These are phyloP conservation scores for Calonectria hongkongensis DNA, from an alignment of 2,329 filamentous ascomycete species.

Conservation along the genomic window DNA sequence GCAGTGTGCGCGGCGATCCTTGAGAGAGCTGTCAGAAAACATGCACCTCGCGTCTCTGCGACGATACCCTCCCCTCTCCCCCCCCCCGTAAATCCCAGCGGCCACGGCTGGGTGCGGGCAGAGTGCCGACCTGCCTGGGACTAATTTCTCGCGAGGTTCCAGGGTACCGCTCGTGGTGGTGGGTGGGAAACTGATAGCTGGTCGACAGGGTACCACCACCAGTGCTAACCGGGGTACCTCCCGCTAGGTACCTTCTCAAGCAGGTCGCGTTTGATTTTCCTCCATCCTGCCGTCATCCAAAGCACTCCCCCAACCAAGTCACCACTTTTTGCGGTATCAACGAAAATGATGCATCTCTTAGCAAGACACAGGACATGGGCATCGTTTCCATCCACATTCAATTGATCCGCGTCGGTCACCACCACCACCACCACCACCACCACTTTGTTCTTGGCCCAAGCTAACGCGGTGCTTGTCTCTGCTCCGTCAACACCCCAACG, in stretches of 20 bases:
- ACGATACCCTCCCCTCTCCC: background rate
- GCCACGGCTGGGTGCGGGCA: constrained; percentile 12
- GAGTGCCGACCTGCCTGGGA: constrained; percentile 2
- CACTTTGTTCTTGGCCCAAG: background rate
- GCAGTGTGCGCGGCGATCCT: background rate
- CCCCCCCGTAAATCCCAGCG: background rate
- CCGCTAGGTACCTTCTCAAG: constrained; percentile 19
- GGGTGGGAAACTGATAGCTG: constrained; percentile 21
- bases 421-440: background rate
- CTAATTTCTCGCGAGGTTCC: constrained; percentile 18
- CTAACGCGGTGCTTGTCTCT: constrained; percentile 8
- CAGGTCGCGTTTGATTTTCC: constrained; percentile 46
- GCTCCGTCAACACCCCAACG: background rate
- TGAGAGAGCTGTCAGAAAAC: background rate
- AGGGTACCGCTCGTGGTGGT: constrained; percentile 21
- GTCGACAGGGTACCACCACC: constrained; percentile 5
- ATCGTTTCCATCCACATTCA: constrained; percentile 13
- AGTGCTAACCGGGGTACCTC: constrained; percentile 13
- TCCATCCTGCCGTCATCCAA: constrained; percentile 12
- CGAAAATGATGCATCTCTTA: constrained; percentile 18
- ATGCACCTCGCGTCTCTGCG: background rate
- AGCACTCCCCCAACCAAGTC: constrained; percentile 15
- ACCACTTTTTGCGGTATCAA: constrained; percentile 9
- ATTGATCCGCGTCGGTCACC: background rate
- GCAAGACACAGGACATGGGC: constrained; percentile 18